These are phyloP conservation scores for Exophiala viscosa DNA, from an alignment of 2,329 filamentous ascomycete genomes.

Conservation along the genomic window DNA sequence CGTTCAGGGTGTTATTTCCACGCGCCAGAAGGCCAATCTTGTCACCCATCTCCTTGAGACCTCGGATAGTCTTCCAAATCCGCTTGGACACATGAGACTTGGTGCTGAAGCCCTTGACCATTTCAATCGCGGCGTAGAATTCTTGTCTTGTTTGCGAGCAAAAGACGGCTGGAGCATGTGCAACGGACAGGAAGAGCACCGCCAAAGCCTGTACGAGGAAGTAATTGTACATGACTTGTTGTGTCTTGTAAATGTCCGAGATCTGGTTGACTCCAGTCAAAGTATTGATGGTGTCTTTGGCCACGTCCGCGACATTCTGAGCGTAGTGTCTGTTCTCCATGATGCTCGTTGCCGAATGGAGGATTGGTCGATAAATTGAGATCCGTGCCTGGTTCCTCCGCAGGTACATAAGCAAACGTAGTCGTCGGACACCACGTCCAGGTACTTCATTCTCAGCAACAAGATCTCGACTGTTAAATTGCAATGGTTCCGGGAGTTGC, in stretches of 20 bases:
- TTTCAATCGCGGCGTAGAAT: constrained; percentile 64
- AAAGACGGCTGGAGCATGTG: constrained; percentile 60
- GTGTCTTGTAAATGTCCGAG: constrained; percentile 60
- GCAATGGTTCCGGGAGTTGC: constrained; percentile 60
- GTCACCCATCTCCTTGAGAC: constrained; percentile 61
- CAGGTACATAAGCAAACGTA: constrained; percentile 80
- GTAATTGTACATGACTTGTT: constrained; percentile 64
- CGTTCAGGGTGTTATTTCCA: constrained; percentile 27
- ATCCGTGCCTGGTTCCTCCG: constrained; percentile 88
- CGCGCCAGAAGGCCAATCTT: constrained; percentile 53
- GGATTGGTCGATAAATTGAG: constrained; percentile 78
- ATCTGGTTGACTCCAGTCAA: constrained; percentile 60
- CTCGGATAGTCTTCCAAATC: constrained; percentile 62
- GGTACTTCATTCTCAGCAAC: constrained; percentile 46
- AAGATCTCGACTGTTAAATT: constrained; percentile 52
- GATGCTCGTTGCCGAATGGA: constrained; percentile 82
- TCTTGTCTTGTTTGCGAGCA: constrained; percentile 60
- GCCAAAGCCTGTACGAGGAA: constrained; percentile 63
- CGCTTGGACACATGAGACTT: constrained; percentile 60
- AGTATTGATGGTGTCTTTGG: constrained; percentile 62
- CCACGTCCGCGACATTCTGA: constrained; percentile 62
- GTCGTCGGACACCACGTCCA: constrained; percentile 60
- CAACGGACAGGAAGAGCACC: constrained; percentile 62
- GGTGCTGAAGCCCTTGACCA: constrained; percentile 60
- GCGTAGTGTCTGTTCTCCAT: constrained; percentile 70